Evolutionary conservation across 2,329 filamentous ascomycete species (phyloP).

Genomic region (Aspergillus novoparasiticus): DNA sequence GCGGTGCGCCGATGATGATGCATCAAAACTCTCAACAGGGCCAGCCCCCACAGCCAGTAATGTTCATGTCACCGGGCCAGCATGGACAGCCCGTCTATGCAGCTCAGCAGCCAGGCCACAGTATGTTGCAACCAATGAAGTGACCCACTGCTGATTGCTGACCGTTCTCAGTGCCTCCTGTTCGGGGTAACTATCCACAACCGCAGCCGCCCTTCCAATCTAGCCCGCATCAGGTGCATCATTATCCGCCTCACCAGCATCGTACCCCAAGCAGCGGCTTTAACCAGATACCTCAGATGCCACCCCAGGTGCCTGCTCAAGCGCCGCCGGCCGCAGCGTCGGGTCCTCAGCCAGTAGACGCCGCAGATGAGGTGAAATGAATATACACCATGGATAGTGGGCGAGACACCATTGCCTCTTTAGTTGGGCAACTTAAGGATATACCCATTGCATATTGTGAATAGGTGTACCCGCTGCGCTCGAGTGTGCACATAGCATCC

Average conservation of each 20-base stretch:
- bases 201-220: conserved; percentile 66
- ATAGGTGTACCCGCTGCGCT: conserved; percentile 10
- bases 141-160: conserved; percentile 35
- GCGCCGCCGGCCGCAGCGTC: conserved; percentile 34
- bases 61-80: conserved; percentile 74
- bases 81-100: conserved; percentile 74
- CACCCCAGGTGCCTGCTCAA: conserved; percentile 48
- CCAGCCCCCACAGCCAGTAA: conserved; percentile 67
- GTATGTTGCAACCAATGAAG: conserved; percentile 57
- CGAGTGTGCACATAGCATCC: conserved; percentile 8
- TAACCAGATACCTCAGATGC: conserved; percentile 50
- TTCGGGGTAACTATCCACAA: conserved; percentile 61
- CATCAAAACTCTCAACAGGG: conserved; percentile 93
- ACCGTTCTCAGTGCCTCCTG: conserved; percentile 57
- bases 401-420: conserved; percentile 11
- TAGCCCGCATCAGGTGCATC: conserved; percentile 66
- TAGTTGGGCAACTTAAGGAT: conserved; percentile 7
- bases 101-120: conserved; percentile 70
- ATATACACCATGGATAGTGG: conserved; percentile 2
- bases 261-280: conserved; percentile 59
- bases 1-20: conserved; percentile 88
- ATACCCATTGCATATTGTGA: conserved; percentile 6
- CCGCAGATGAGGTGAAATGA: conserved; percentile 54
- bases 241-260: conserved; percentile 62
- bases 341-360: conserved; percentile 45